Evolutionary conservation across 169 alveolate genomes (phyloP).

Genomic region (Eimeria maxima): DNA sequence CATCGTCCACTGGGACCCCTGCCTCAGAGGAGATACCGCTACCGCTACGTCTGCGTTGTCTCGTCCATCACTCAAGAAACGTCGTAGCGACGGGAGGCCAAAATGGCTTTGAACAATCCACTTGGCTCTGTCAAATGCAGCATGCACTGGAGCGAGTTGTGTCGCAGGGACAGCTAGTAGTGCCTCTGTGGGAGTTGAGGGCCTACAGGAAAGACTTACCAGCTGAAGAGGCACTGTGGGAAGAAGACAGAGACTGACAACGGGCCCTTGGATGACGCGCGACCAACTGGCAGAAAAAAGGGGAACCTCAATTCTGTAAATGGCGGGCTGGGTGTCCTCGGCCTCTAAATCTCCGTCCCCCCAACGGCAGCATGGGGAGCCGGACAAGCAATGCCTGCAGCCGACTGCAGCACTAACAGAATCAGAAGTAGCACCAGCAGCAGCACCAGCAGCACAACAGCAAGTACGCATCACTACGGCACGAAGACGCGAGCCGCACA

Average conservation of each 20-base stretch:
- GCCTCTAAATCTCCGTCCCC: neutral
- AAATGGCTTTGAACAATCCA: no score
- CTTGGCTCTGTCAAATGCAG: no score
- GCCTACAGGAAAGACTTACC: neutral
- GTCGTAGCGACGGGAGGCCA: no score
- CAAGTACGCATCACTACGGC: slow-evolving; percentile 45
- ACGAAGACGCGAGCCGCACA: slow-evolving; percentile 63
- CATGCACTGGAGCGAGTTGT: no score
- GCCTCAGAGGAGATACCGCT: no score
- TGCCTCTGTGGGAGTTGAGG: neutral
- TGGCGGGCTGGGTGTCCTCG: neutral
- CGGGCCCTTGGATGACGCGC: slow-evolving; percentile 25
- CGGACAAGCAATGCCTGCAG: neutral
- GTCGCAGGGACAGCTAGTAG: neutral
- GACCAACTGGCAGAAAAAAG: neutral
- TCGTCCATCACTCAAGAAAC: no score
- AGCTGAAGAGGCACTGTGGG: slow-evolving; percentile 14
- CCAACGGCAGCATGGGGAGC: neutral
- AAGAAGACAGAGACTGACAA: slow-evolving; percentile 51
- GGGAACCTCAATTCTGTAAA: slow-evolving; percentile 24
- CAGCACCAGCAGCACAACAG: slow-evolving; percentile 1
- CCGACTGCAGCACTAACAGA: neutral
- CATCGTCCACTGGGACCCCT: no score
- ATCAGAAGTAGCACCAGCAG: neutral
- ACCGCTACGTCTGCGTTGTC: no score